A percentile compares a stretch with the other conserved stretches of the same genome.
Evolutionary conservation across 2,329 filamentous ascomycete genomes (phyloP).

Genomic region (Arthrobotrys sphaeroides): DNA sequence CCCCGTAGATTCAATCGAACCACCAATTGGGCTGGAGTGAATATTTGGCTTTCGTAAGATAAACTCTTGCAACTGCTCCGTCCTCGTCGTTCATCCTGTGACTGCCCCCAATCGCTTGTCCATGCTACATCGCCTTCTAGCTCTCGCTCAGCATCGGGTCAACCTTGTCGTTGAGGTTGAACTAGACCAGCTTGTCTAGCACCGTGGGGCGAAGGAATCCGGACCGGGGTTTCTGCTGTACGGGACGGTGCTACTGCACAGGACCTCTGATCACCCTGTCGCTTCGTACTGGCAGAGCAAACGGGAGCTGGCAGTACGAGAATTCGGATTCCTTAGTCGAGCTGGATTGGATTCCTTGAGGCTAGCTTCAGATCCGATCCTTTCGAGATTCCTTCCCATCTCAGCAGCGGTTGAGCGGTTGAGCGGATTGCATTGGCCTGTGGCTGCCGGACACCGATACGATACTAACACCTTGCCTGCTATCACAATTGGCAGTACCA

Average conservation of each 20-base stretch:
- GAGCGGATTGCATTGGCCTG: not conserved
- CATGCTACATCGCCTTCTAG: slow-evolving; percentile 38
- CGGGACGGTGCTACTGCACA: no score
- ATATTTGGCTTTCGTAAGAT: not conserved
- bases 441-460: slow-evolving; percentile 9
- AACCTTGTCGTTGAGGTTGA: slow-evolving; percentile 34
- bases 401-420: not conserved
- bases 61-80: slow-evolving; percentile 13
- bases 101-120: slow-evolving; percentile 44
- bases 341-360: no score
- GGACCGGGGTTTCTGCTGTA: slow-evolving; percentile 32
- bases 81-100: slow-evolving; percentile 8
- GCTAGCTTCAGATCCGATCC: not conserved
- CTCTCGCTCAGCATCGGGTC: slow-evolving; percentile 23
- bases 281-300: slow-evolving; percentile 32
- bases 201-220: slow-evolving; percentile 46
- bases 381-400: not conserved
- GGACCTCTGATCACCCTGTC: slow-evolving; percentile 32
- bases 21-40: not conserved
- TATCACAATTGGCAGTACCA: slow-evolving; percentile 23
- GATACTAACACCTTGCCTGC: slow-evolving; percentile 20
- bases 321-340: no score
- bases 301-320: not conserved
- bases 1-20: not conserved
- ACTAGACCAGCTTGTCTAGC: slow-evolving; percentile 33